A percentile compares a stretch with the other conserved stretches of the same genome.
phyloP scores from a whole-genome alignment of 2,329 filamentous ascomycete species.

The Thielaviopsis cerberus region DNA sequence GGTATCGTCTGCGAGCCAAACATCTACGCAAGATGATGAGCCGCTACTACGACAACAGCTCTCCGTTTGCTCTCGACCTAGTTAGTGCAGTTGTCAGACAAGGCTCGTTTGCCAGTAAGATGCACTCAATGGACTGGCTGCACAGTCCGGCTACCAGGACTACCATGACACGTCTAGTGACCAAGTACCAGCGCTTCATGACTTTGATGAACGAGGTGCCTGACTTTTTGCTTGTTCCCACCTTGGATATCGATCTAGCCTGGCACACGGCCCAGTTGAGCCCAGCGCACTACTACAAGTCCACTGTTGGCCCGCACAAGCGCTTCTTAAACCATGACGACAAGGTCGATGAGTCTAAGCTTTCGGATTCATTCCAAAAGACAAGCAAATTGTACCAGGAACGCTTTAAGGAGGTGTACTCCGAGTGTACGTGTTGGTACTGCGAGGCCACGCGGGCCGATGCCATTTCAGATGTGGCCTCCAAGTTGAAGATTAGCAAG shows the following conservation, averaged over 20 bases:
- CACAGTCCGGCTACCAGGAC: slow-evolving; percentile 45
- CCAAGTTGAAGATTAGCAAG: slow-evolving; percentile 26
- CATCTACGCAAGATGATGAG: slow-evolving; percentile 47
- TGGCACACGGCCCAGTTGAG: slow-evolving; percentile 70
- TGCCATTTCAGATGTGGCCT: slow-evolving; percentile 24
- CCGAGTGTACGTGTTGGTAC: slow-evolving; percentile 67
- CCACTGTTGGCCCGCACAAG: slow-evolving; percentile 26
- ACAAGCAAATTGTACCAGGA: slow-evolving; percentile 54
- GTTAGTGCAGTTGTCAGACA: slow-evolving; percentile 47
- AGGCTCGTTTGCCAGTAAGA: slow-evolving; percentile 50
- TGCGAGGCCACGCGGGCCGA: slow-evolving; percentile 39
- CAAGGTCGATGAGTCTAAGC: slow-evolving; percentile 51
- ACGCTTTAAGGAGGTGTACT: slow-evolving; percentile 47
- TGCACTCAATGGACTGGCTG: slow-evolving; percentile 58
- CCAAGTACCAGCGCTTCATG: slow-evolving; percentile 48
- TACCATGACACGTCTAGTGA: slow-evolving; percentile 46
- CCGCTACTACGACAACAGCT: slow-evolving; percentile 50
- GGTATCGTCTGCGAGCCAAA: background rate
- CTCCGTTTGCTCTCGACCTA: slow-evolving; percentile 45
- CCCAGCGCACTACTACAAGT: slow-evolving; percentile 42
- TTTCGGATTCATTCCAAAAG: slow-evolving; percentile 51
- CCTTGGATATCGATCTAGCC: slow-evolving; percentile 54
- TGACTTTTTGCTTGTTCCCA: slow-evolving; percentile 40
- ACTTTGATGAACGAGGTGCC: slow-evolving; percentile 33
- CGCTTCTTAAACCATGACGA: slow-evolving; percentile 68